Evolutionary conservation across 768 basidiomycete genomes (phyloP), one percentile per base, ranked within the genome.

Genomic region (Podaxis sp.): DNA sequence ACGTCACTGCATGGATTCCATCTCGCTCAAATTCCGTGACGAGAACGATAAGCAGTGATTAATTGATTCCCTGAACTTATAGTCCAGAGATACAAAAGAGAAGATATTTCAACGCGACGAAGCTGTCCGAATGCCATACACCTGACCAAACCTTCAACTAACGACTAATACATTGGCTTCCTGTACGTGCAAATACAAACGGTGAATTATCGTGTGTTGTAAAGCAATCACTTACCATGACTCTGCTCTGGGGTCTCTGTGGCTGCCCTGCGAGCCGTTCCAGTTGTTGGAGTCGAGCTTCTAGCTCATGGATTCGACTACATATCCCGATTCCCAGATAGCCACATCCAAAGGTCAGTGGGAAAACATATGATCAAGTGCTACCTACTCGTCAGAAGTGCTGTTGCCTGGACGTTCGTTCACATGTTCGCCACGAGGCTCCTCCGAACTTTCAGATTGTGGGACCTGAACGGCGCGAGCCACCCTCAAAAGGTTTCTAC

Each of bases 1-100:
- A 70, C 85, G 92, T 38, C 92, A 94, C 71, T 93, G 93, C 68
- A 91, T 96, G 63, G 96, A 96, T 73, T 94, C 92, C 3, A 72
- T 97, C 65, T 94, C 93, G 2, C 76, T 97, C 55, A 91, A 81
- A 61, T 96, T 96, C 76, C 73, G 77, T 19, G 82, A 86, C 0
- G 84, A 84, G 63, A 71, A 78, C 55, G 69, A 69, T 64, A 55
- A 50, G 19, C 56, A 57, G 17, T 25, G 25, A 25, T 25, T 25
- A 25, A 25, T 25, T 67, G 27, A 36, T 33, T 53, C 8, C 7
- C 2, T 41, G 55, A 19, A 25, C 12, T 1, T 49, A 22, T 22
- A 22, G 25, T 25, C 25, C 25, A 25, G 25, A 25, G 25, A 25
- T 25, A 25, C 25, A 25, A 25, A 25, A 25, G 25, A 25, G 25